phyloP scores from a whole-genome alignment of 345 rosid genomes.

The Psidium friedrichsthalianum region DNA sequence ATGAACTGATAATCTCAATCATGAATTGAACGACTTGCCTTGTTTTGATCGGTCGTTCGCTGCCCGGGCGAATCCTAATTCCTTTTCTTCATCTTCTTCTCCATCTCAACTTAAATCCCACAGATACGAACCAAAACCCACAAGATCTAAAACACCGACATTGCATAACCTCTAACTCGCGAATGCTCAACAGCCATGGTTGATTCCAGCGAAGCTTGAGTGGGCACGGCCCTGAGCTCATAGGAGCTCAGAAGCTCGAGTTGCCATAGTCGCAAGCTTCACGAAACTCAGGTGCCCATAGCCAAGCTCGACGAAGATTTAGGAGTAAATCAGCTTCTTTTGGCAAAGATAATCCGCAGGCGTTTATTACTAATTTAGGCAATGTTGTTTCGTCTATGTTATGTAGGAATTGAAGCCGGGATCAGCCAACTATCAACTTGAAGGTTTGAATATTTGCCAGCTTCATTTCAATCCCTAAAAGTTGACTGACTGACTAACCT shows the following conservation, averaged over 20 bases:
- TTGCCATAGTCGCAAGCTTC: background rate
- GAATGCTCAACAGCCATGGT: background rate
- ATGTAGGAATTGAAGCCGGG: slow-evolving; percentile 7
- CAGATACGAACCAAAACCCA: background rate
- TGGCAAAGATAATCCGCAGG: background rate
- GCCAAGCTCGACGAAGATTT: background rate
- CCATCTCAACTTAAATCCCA: background rate
- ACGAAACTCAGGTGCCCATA: background rate
- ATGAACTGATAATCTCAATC: too few relatives aligned
- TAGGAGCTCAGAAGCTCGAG: background rate
- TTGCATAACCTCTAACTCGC: background rate
- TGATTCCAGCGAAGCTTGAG: background rate
- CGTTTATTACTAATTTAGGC: too few relatives aligned
- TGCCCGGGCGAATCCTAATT: background rate
- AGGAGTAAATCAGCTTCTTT: background rate
- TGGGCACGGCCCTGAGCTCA: background rate
- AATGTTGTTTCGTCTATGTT: background rate
- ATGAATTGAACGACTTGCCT: too few relatives aligned
- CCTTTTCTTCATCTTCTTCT: background rate
- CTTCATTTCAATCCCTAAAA: background rate
- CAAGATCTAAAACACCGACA: background rate
- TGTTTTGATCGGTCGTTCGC: too few relatives aligned
- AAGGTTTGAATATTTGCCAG: slow-evolving; percentile 1
- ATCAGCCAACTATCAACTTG: slow-evolving; percentile 4
- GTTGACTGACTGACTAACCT: too few relatives aligned